A percentile compares a stretch with the other conserved stretches of the same genome.
phyloP scores from a whole-genome alignment of 768 basidiomycete species.

The Xerocomus brunneocitrinus region DNA sequence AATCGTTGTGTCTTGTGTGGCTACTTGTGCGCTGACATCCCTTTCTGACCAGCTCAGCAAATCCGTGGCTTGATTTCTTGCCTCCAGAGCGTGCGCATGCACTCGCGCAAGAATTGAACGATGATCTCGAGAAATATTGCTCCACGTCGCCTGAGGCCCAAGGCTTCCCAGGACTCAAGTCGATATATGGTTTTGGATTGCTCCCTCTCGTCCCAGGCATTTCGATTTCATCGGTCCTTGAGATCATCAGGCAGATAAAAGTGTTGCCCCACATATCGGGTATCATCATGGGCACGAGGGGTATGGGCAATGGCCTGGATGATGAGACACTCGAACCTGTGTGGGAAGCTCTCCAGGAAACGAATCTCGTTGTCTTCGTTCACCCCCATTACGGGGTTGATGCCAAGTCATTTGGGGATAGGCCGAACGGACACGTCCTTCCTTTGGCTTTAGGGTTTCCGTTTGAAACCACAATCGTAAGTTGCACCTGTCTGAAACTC shows the following conservation, averaged over 20 bases:
- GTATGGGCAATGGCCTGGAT: slow-evolving; percentile 72
- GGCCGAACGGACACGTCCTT: slow-evolving; percentile 81
- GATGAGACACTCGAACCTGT: slow-evolving; percentile 74
- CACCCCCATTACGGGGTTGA: slow-evolving; percentile 87
- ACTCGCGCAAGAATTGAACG: slow-evolving; percentile 69
- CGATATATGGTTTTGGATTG: slow-evolving; percentile 80
- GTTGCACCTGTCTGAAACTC: slow-evolving; percentile 23
- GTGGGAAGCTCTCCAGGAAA: slow-evolving; percentile 71
- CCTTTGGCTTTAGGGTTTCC: slow-evolving; percentile 86
- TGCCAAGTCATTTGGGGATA: slow-evolving; percentile 66
- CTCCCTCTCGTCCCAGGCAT: slow-evolving; percentile 76
- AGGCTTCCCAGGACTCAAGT: slow-evolving; percentile 41
- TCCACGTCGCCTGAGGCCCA: slow-evolving; percentile 48
- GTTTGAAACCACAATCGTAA: slow-evolving; percentile 82
- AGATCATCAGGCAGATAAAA: slow-evolving; percentile 63
- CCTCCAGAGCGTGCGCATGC: slow-evolving; percentile 58
- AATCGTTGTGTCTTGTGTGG: slow-evolving; percentile 4
- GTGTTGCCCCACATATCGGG: slow-evolving; percentile 62
- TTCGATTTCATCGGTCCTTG: slow-evolving; percentile 50
- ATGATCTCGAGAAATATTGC: slow-evolving; percentile 77
- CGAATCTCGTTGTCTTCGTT: slow-evolving; percentile 72
- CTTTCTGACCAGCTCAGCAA: slow-evolving; percentile 57
- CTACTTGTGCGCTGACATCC: slow-evolving; percentile 14
- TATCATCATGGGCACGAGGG: slow-evolving; percentile 81
- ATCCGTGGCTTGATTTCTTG: slow-evolving; percentile 91